Evolutionary conservation across 257 asterid genomes (phyloP).

Genomic region (Marsdenia floribunda): DNA sequence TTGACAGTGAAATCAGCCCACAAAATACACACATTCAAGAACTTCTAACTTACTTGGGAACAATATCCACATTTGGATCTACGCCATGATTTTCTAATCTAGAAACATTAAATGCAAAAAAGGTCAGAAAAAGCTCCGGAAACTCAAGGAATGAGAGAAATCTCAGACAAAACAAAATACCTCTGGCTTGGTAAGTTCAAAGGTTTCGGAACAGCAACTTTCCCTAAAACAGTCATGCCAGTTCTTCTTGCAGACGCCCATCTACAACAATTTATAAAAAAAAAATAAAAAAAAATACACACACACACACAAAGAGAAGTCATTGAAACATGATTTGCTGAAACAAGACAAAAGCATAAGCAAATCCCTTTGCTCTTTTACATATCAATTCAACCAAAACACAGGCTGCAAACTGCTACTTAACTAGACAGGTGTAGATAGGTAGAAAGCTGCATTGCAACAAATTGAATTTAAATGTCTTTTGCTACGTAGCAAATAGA

Average conservation of each 20-base stretch:
- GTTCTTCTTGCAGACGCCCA: slow-evolving; percentile 88
- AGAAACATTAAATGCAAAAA: slow-evolving; percentile 28
- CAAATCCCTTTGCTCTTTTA: slow-evolving; percentile 2
- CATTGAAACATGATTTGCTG: slow-evolving; percentile 2
- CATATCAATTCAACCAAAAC: background rate
- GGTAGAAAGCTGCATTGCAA: background rate
- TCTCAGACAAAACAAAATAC: slow-evolving; percentile 34
- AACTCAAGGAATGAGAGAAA: slow-evolving; percentile 14
- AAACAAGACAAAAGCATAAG: slow-evolving; percentile 6
- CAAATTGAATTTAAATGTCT: background rate
- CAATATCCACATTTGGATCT: slow-evolving; percentile 94
- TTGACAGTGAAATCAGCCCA: slow-evolving; percentile 11
- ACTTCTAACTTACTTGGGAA: slow-evolving; percentile 76
- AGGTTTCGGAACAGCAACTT: slow-evolving; percentile 97
- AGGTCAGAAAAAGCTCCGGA: slow-evolving; percentile 26
- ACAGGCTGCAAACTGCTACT: background rate
- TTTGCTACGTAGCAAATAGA: background rate
- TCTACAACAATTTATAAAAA: slow-evolving; percentile 31
- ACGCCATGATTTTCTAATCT: slow-evolving; percentile 94
- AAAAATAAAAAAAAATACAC: too few species aligned
- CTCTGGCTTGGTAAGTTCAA: slow-evolving; percentile 94
- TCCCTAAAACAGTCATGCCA: slow-evolving; percentile 90
- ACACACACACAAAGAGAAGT: slow-evolving; percentile 10
- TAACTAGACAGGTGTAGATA: background rate
- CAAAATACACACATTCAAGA: background rate